A percentile compares a stretch with the other conserved stretches of the same genome.
Evolutionary conservation across 1,284 basidiomycete genomes (phyloP).

Genomic region (Fomes fomentarius): DNA sequence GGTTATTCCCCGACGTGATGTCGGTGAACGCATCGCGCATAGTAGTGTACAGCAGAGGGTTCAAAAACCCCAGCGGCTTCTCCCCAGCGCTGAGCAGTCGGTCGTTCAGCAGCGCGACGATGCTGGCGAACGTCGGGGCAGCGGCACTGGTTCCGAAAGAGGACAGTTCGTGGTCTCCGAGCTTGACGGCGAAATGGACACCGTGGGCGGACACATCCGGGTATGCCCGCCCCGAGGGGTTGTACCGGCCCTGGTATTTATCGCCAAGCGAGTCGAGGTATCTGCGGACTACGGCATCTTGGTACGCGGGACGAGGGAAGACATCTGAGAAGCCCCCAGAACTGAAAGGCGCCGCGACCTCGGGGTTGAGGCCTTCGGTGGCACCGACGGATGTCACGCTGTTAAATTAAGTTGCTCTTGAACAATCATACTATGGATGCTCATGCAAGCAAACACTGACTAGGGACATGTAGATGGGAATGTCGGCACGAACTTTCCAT

Average conservation of each 20-base stretch:
- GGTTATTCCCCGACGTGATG: constrained; percentile 51
- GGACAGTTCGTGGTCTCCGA: constrained; percentile 43
- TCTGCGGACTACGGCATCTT: constrained; percentile 34
- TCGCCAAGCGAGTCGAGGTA: constrained; percentile 32
- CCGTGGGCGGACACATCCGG: constrained; percentile 26
- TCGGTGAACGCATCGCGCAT: constrained; percentile 54
- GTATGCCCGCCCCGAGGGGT: constrained; percentile 26
- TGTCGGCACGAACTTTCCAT: constrained; percentile 56
- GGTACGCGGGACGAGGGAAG: constrained; percentile 43
- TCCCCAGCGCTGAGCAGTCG: constrained; percentile 51
- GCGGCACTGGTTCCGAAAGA: constrained; percentile 62
- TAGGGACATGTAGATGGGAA: constrained; percentile 68
- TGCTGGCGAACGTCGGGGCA: constrained; percentile 59
- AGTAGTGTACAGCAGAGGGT: constrained; percentile 57
- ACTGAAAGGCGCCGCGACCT: constrained; percentile 24
- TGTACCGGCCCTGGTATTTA: constrained; percentile 41
- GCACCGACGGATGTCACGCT: constrained; percentile 62
- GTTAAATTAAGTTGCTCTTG: no score
- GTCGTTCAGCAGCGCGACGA: constrained; percentile 63
- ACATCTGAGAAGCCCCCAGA: constrained; percentile 65
- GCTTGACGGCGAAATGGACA: constrained; percentile 52
- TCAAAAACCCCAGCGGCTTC: constrained; percentile 59
- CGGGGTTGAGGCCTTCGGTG: constrained; percentile 45
- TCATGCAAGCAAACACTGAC: no score
- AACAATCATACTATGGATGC: no score